These are phyloP conservation scores for Pseudozyma thailandica DNA, from an alignment of 1,284 basidiomycete species.

Conservation along the genomic window DNA sequence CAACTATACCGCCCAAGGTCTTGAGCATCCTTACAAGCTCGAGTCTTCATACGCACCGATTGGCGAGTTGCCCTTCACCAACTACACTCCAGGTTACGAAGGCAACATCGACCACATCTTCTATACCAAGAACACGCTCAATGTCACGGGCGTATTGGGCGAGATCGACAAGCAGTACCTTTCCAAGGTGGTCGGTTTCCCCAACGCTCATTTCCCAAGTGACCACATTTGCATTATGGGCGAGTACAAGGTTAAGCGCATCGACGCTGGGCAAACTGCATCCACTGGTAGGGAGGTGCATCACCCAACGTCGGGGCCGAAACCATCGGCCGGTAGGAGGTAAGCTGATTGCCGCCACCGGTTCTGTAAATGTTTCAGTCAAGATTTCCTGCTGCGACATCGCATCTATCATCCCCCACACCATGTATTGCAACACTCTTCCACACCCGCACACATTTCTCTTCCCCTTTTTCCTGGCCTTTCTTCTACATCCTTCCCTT, in stretches of 20 bases:
- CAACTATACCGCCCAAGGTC: conserved; percentile 87
- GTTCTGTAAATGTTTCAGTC: background rate
- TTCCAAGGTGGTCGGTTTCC: conserved; percentile 93
- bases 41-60: conserved; percentile 79
- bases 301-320: conserved; percentile 14
- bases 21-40: conserved; percentile 81
- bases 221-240: conserved; percentile 66
- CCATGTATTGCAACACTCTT: conserved; percentile 8
- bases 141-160: conserved; percentile 86
- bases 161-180: conserved; percentile 88
- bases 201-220: conserved; percentile 89
- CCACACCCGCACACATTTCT: background rate
- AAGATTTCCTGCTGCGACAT: background rate
- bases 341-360: background rate
- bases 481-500: background rate
- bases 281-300: conserved; percentile 24
- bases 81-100: conserved; percentile 78
- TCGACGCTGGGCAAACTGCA: conserved; percentile 4
- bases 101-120: conserved; percentile 90
- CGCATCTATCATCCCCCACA: background rate
- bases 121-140: conserved; percentile 82
- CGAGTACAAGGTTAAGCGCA: conserved; percentile 64
- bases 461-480: background rate
- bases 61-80: conserved; percentile 79
- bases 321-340: conserved; percentile 12